These are phyloP conservation scores for Fraxinus baroniana DNA, from an alignment of 305 asterid species.

Conservation along the genomic window DNA sequence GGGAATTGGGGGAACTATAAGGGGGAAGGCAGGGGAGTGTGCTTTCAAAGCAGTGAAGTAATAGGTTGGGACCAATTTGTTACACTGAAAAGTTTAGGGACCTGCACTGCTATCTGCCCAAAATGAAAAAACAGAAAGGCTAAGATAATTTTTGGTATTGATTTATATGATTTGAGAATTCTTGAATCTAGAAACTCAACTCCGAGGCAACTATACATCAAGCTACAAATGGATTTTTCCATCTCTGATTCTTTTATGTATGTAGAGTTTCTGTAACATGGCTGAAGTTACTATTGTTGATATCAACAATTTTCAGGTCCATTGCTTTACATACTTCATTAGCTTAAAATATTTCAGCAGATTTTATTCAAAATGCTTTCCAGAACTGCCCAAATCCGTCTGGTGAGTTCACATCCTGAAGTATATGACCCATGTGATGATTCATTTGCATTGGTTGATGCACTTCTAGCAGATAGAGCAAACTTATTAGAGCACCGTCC, in stretches of 20 bases:
- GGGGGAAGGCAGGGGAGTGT: neutral
- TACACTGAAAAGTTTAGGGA: neutral
- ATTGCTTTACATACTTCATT: neutral
- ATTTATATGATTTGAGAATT: neutral
- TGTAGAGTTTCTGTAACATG: neutral
- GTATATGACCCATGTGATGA: conserved; percentile 92
- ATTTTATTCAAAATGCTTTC: conserved; percentile 39
- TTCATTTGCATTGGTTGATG: conserved; percentile 79
- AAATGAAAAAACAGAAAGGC: neutral
- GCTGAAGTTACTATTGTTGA: neutral
- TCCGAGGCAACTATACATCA: neutral
- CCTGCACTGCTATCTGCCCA: neutral
- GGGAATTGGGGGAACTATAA: neutral
- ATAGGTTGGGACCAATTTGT: neutral
- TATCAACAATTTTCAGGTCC: neutral
- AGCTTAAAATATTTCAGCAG: neutral
- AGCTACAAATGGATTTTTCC: neutral
- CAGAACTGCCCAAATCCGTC: conserved; percentile 56
- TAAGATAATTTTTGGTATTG: neutral
- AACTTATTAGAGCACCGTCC: conserved; percentile 60
- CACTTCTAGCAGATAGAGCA: conserved; percentile 65
- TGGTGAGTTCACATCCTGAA: conserved; percentile 78
- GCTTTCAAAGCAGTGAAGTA: neutral
- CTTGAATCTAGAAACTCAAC: neutral
- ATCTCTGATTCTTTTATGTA: neutral